Evolutionary conservation across 1,284 basidiomycete species (phyloP).

Genomic region (Melampsora abietis-canadensis): DNA sequence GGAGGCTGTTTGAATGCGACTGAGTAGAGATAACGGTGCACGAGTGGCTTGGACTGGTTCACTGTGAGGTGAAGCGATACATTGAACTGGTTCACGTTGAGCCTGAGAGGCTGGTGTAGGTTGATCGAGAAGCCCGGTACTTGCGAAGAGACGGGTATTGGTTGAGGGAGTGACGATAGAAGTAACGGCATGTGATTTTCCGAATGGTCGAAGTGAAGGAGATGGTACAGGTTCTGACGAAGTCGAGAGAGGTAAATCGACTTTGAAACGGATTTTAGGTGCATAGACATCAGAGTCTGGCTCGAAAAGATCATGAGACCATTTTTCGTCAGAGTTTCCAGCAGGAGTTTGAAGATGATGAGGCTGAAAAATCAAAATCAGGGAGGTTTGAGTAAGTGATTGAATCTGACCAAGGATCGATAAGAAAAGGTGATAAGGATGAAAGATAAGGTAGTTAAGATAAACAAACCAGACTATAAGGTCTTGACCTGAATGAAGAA

Average conservation of each 20-base stretch:
- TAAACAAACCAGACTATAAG: background rate
- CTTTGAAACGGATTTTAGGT: constrained; percentile 19
- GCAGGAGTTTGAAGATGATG: constrained; percentile 6
- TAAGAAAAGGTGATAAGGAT: background rate
- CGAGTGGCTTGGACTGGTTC: background rate
- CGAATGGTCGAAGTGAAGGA: constrained; percentile 30
- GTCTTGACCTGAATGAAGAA: no score
- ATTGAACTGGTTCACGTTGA: background rate
- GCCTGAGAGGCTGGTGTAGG: background rate
- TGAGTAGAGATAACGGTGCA: constrained; percentile 16
- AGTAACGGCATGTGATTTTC: background rate
- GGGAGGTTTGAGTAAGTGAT: no score
- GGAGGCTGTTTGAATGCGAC: constrained; percentile 10
- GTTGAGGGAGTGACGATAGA: background rate
- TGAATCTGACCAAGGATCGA: background rate
- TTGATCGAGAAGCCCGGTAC: no score
- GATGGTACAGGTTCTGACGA: background rate
- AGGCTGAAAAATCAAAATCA: background rate
- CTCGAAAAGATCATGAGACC: constrained; percentile 30
- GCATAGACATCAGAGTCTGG: constrained; percentile 25
- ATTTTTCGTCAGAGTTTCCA: background rate
- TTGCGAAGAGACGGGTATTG: background rate
- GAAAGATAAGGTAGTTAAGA: background rate
- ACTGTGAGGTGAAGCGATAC: no score
- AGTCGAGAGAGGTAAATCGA: background rate